These are phyloP conservation scores for Lentinula sp. DNA, from an alignment of 768 basidiomycete species.

Conservation along the genomic window DNA sequence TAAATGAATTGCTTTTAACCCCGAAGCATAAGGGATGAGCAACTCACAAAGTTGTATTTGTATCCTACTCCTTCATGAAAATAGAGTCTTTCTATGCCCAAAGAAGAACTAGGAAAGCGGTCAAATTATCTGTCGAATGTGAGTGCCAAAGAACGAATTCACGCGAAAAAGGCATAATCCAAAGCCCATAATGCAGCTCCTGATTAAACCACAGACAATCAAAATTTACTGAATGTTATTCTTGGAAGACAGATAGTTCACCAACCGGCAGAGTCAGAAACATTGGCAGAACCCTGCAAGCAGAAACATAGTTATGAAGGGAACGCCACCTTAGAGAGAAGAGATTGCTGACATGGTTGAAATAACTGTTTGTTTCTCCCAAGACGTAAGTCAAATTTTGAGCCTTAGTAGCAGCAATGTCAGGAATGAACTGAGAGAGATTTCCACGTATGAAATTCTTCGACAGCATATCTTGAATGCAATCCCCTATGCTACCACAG, in stretches of 20 bases:
- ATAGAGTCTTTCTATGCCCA: constrained; percentile 33
- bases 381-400: constrained; percentile 50
- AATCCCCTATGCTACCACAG: constrained; percentile 59
- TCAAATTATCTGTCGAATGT: neutral
- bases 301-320: constrained; percentile 9
- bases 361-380: constrained; percentile 56
- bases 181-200: constrained; percentile 65
- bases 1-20: neutral
- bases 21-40: neutral
- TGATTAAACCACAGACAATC: constrained; percentile 61
- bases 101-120: neutral
- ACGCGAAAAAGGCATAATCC: constrained; percentile 59
- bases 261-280: constrained; percentile 2
- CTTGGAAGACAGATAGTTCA: neutral
- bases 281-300: constrained; percentile 8
- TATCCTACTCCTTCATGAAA: constrained; percentile 68
- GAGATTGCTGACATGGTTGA: constrained; percentile 28
- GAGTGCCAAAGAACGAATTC: constrained; percentile 10
- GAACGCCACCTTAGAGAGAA: neutral
- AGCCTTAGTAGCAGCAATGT: constrained; percentile 43
- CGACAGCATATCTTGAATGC: constrained; percentile 59
- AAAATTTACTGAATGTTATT: neutral
- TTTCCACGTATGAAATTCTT: constrained; percentile 55
- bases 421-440: constrained; percentile 41
- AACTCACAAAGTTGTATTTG: constrained; percentile 57